Evolutionary conservation across 257 asterid species (phyloP), one percentile per base, ranked within the genome.

Genomic region (Solanum peruvianum): DNA sequence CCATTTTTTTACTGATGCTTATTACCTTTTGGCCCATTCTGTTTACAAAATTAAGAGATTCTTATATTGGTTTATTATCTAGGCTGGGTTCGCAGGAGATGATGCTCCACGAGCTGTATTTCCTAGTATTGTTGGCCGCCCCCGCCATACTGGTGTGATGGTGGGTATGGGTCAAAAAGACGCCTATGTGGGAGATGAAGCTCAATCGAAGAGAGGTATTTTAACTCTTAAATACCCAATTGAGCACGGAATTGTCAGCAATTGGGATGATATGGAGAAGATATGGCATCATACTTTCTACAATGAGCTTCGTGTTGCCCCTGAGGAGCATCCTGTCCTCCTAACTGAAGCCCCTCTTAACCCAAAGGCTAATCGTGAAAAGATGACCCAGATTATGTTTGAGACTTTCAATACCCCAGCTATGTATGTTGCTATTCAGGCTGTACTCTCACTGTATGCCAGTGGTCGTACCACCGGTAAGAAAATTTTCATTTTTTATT

Each of bases 1-100:
- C 66, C n/a, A 42, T 80, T 85, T 20, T 71, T 44, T 44, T 66
- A 52, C 60, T 52, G 60, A 52, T 52, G 23, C 23, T 77, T 58
- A 27, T 62, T 11, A 80, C 52, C 31, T n/a, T 71, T 18, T n/a
- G 69, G 16, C 56, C 70, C 27, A 75, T 58, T 78, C 3, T 78
- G 25, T 78, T 45, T 14, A 78, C 16, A 44, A 44, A 44, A 42
- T 47, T 27, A 76, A 71, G 62, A 44, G n/a, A 56, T 88, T 33
- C n/a, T 33, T 16, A 82, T 86, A 21, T n/a, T 29, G 33, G 35
- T 29, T 35, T 87, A 33, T 21, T 86, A 15, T 83, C 70, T 85
- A 95, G 98, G 98, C 98, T 91, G 98, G 98, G 70, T 95, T 95
- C 92, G 98, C 98, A 78, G 98, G 98, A 88, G 98, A 95, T 91